Percentiles rank a stretch among this genome's conserved stretches.
Evolutionary conservation across 2,329 filamentous ascomycete species (phyloP).

Genomic region (Penicillium sumatraense): DNA sequence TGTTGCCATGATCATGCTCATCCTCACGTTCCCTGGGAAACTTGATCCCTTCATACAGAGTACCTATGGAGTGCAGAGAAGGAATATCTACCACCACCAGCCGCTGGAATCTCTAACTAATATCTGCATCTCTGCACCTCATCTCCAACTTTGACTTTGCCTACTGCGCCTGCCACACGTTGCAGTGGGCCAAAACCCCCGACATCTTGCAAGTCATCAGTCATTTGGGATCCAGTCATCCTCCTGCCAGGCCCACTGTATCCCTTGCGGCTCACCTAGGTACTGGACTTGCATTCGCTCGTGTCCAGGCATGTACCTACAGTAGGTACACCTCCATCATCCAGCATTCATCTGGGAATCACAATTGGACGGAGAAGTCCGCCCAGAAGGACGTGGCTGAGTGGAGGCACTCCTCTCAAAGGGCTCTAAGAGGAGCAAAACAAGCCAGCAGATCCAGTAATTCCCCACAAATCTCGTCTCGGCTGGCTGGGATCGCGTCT

Average conservation of each 20-base stretch:
- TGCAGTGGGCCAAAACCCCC: conserved; percentile 1
- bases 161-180: conserved; percentile 1
- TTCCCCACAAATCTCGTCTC: conserved; percentile 29
- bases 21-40: conserved; percentile 3
- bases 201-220: background rate
- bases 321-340: background rate
- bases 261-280: conserved; percentile 33
- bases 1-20: too few relatives aligned
- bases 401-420: background rate
- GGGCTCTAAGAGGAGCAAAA: background rate
- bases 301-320: conserved; percentile 15
- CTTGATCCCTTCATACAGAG: background rate
- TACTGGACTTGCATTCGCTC: conserved; percentile 17
- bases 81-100: background rate
- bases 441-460: conserved; percentile 16
- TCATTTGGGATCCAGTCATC: conserved; percentile 5
- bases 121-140: background rate
- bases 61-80: background rate
- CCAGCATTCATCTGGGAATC: background rate
- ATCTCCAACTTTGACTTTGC: background rate
- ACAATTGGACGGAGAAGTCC: conserved; percentile 25
- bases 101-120: background rate
- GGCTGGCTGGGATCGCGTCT: conserved; percentile 28
- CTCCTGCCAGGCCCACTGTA: background rate
- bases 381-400: conserved; percentile 12